phyloP scores from a whole-genome alignment of 179 eudicot species.

The Silene coronaria region DNA sequence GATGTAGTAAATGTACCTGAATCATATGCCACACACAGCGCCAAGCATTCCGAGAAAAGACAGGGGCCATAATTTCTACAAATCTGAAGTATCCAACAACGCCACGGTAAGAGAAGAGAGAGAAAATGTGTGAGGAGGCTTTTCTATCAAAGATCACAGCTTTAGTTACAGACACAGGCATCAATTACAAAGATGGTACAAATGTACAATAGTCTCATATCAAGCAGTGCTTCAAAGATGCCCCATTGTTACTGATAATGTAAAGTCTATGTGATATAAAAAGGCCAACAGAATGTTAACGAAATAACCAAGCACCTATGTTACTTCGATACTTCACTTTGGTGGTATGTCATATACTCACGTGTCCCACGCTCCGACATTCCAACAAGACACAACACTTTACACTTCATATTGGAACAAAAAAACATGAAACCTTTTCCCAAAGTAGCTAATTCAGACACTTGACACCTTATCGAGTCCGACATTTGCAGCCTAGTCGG shows the following conservation, averaged over 20 bases:
- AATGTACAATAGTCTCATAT: not conserved
- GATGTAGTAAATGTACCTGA: conserved; percentile 52
- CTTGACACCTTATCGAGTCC: not conserved
- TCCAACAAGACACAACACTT: not conserved
- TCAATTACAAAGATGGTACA: not conserved
- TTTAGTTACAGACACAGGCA: not conserved
- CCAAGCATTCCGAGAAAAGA: conserved; percentile 90
- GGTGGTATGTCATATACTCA: not conserved
- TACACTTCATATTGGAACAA: not conserved
- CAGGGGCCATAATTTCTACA: conserved; percentile 98
- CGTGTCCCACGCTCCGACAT: not conserved
- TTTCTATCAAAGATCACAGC: not conserved
- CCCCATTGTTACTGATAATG: not conserved
- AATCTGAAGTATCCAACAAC: conserved; percentile 45
- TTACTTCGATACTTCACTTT: not conserved
- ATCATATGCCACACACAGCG: conserved; percentile 98
- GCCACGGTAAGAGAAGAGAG: not conserved
- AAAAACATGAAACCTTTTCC: not conserved
- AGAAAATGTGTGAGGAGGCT: not conserved
- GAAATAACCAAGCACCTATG: not conserved
- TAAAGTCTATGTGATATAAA: not conserved
- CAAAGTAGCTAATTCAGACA: not conserved
- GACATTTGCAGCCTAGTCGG: not conserved
- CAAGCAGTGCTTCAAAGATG: not conserved
- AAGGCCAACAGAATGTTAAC: not conserved